These are phyloP conservation scores for Plasmodium knowlesi DNA, from an alignment of 169 alveolate genomes.

Conservation along the genomic window DNA sequence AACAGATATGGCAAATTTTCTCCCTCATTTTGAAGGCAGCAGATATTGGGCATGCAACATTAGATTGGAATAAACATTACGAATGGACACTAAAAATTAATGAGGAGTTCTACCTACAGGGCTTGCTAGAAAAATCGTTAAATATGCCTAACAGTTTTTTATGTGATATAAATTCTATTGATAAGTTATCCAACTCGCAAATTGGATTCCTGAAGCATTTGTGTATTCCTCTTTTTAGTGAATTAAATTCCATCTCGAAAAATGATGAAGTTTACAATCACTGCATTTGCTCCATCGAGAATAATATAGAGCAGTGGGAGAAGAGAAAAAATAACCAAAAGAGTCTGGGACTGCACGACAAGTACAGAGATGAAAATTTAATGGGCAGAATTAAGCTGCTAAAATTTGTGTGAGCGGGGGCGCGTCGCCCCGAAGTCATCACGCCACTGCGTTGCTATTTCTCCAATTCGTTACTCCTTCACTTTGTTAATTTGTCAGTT, in stretches of 20 bases:
- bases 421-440: not conserved
- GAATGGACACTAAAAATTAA: constrained; percentile 91
- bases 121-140: constrained; percentile 82
- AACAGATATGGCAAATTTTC: constrained; percentile 86
- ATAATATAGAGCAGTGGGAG: constrained; percentile 70
- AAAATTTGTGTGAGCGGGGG: constrained; percentile 19
- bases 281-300: constrained; percentile 50
- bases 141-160: constrained; percentile 78
- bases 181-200: constrained; percentile 80
- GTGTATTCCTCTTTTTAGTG: constrained; percentile 50
- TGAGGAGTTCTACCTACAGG: constrained; percentile 94
- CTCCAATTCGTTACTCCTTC: not conserved
- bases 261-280: constrained; percentile 45
- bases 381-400: constrained; percentile 28
- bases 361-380: constrained; percentile 24
- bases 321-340: constrained; percentile 16
- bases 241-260: constrained; percentile 30
- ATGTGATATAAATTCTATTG: constrained; percentile 79
- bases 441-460: not conserved
- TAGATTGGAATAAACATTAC: constrained; percentile 90
- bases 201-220: constrained; percentile 79
- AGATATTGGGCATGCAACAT: constrained; percentile 93
- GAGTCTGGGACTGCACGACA: constrained; percentile 45
- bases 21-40: constrained; percentile 91
- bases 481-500: not conserved